Percentiles rank a stretch among this genome's conserved stretches.
These are phyloP conservation scores for Geotrichum cucujoidarum DNA, from an alignment of 1,139 yeast species.

Conservation along the genomic window DNA sequence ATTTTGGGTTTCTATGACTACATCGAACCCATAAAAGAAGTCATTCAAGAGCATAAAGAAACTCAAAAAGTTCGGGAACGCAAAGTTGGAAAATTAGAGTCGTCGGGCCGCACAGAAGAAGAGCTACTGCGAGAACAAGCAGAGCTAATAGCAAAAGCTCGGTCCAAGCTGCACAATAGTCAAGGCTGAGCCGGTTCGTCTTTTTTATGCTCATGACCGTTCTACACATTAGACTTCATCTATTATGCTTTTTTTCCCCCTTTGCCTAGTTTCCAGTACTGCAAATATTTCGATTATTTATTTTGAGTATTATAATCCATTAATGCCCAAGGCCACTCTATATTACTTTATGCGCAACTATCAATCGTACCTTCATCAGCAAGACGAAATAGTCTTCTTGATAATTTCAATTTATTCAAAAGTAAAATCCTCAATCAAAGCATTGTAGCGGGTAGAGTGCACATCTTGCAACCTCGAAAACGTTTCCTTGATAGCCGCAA, in stretches of 20 bases:
- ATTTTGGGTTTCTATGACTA: constrained; percentile 86
- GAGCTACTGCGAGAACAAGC: constrained; percentile 90
- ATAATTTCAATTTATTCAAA: constrained; percentile 37
- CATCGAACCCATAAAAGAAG: constrained; percentile 74
- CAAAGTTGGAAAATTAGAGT: constrained; percentile 88
- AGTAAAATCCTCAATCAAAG: constrained; percentile 28
- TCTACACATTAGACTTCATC: background rate
- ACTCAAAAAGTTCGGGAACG: constrained; percentile 73
- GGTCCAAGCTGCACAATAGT: constrained; percentile 46
- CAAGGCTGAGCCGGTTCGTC: background rate
- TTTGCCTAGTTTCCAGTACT: too few species aligned
- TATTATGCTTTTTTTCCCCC: background rate
- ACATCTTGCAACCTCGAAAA: constrained; percentile 36
- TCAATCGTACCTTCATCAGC: background rate
- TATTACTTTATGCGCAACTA: background rate
- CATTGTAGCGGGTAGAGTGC: constrained; percentile 32
- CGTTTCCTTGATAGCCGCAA: constrained; percentile 46
- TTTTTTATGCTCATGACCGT: background rate
- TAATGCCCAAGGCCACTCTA: background rate
- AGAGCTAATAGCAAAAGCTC: constrained; percentile 80
- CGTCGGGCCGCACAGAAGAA: constrained; percentile 87
- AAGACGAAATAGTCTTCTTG: constrained; percentile 18
- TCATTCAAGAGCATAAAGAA: constrained; percentile 82
- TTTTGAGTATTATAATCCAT: constrained; percentile 2
- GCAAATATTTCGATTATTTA: too few species aligned